Evolutionary conservation across 2,329 filamentous ascomycete genomes (phyloP).

Genomic region (Penicillium sp.): DNA sequence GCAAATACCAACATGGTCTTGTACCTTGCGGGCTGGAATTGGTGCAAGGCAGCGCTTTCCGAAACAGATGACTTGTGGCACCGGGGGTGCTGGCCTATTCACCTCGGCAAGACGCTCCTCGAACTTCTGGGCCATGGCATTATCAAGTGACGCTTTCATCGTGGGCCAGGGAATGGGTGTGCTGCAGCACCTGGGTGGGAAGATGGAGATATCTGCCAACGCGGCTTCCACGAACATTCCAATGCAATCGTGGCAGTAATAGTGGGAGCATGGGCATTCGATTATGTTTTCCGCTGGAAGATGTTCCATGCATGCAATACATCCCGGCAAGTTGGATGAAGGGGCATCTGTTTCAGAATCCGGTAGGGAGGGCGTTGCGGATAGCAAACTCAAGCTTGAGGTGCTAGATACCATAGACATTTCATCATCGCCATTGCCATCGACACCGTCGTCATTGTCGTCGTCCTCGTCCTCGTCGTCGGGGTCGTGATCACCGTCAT

Average conservation of each 20-base stretch:
- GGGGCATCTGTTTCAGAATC: neutral
- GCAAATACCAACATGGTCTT: neutral
- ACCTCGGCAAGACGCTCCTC: neutral
- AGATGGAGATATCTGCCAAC: neutral
- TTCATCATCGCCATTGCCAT: neutral
- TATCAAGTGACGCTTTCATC: neutral
- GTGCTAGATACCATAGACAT: neutral
- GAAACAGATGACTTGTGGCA: neutral
- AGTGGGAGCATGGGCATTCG: neutral
- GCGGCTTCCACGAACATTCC: neutral
- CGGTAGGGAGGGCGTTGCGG: neutral
- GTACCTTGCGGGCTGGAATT: neutral
- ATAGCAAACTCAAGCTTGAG: neutral
- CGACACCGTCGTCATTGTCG: neutral
- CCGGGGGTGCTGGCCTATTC: neutral
- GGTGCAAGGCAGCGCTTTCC: neutral
- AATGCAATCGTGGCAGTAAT: neutral
- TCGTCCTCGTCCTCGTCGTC: too few relatives aligned
- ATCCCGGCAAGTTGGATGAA: neutral
- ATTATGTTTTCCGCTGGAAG: neutral
- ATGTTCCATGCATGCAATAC: neutral
- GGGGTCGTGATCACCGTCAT: neutral
- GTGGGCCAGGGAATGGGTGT: neutral
- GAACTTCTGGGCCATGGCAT: neutral
- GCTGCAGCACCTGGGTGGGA: neutral